Evolutionary conservation across 257 asterid genomes (phyloP), one percentile per base, ranked within the genome.

Genomic region (Echium plantagineum): DNA sequence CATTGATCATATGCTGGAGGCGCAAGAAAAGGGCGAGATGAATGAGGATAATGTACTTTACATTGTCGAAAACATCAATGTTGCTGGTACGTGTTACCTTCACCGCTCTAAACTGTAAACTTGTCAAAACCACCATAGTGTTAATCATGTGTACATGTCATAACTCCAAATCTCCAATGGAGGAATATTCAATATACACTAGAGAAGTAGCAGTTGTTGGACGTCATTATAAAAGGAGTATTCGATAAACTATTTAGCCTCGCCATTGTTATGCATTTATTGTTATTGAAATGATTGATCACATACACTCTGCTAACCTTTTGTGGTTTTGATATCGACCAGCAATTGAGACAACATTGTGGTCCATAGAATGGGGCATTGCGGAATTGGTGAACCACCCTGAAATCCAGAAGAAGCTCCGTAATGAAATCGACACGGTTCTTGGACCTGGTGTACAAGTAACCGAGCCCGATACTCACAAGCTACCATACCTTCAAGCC

Each of bases 301-400:
- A n/a, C n/a, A n/a, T n/a, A n/a, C n/a, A 24, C 26, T 24, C 26
- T 24, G 26, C 59, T 55, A 24, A 55, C 28, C 0, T 26, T 22
- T 55, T 55, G 2, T 55, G 24, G 15, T 55, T 55, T 21, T 21
- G 3, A 21, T 9, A 5, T 21, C 24, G 8, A 10, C 12, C 86
- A 89, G 96, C 96, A 21, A 89, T 85, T 2, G 96, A 89, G 65
- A 89, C 96, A 18, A 89, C 96, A 7, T 68, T 89, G 0, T 89
- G 95, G 95, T 81, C 96, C 3, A 68, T 88, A 6, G 96, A 88
- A 15, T 88, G 96, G 95, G 96, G 90, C 21, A 72, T 88, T 8
- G 96, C 96, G 0, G 96, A 89, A 52, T 38, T 89, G 15, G 90
- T 89, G 21, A 89, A 89, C 81, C 79, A 89, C 73, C 96, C 95